Percentiles rank a stretch among this genome's conserved stretches.
Evolutionary conservation across 2,329 filamentous ascomycete genomes (phyloP).

Genomic region (Fusarium drepaniforme): DNA sequence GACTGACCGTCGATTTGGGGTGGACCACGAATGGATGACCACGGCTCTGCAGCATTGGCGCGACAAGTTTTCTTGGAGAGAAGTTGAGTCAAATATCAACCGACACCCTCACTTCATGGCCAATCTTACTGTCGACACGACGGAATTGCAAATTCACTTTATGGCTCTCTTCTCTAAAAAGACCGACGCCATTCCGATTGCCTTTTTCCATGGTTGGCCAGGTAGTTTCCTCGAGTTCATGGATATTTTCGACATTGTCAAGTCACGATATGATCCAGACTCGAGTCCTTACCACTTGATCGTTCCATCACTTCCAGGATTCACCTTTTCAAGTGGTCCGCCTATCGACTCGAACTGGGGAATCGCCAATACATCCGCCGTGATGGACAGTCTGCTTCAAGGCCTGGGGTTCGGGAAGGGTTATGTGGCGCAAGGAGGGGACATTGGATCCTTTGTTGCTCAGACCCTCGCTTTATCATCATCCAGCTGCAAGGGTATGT

Average conservation of each 20-base stretch:
- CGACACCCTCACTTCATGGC: neutral
- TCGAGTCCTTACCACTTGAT: neutral
- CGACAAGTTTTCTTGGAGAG: neutral
- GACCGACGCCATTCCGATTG: neutral
- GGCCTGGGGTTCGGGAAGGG: neutral
- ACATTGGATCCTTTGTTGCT: neutral
- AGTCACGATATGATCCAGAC: neutral
- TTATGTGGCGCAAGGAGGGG: neutral
- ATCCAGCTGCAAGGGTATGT: neutral
- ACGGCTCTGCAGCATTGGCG: neutral
- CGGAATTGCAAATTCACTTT: neutral
- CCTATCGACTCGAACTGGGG: neutral
- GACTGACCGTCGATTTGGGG: neutral
- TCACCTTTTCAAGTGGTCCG: neutral
- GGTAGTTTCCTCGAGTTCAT: neutral
- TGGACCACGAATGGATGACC: neutral
- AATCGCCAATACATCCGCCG: neutral
- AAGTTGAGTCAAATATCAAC: neutral
- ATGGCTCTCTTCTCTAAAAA: neutral
- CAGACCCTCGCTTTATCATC: neutral
- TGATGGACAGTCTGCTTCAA: neutral
- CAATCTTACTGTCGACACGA: neutral
- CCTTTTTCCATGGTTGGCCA: conserved; percentile 3
- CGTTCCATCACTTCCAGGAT: neutral
- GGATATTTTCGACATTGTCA: neutral